A percentile compares a stretch with the other conserved stretches of the same genome.
These are phyloP conservation scores for Calonectria honghensis DNA, from an alignment of 2,329 filamentous ascomycete genomes.

Conservation along the genomic window DNA sequence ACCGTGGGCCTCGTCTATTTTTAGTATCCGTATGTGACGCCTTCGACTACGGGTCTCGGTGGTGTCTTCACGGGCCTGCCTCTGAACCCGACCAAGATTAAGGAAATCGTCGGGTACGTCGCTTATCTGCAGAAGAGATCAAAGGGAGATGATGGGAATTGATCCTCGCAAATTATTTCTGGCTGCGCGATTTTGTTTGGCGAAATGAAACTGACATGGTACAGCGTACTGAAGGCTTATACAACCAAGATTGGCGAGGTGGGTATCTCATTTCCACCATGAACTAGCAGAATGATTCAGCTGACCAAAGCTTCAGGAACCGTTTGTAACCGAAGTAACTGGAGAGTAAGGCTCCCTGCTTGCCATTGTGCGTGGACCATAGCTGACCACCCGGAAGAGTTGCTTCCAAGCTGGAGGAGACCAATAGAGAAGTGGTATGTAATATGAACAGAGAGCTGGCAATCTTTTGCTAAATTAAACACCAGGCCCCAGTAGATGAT, in stretches of 20 bases:
- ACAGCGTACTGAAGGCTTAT: conserved; percentile 4
- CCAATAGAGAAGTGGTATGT: conserved; percentile 11
- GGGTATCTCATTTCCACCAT: not conserved
- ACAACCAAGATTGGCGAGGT: conserved; percentile 7
- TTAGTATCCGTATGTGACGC: conserved; percentile 29
- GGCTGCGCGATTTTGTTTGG: not conserved
- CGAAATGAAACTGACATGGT: not conserved
- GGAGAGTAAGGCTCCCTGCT: conserved; percentile 6
- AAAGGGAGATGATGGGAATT: not conserved
- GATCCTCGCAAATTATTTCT: not conserved
- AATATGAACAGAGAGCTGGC: not conserved
- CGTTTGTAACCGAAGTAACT: conserved; percentile 18
- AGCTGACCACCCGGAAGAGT: not conserved
- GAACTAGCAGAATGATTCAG: too few relatives aligned
- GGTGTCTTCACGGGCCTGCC: conserved; percentile 30
- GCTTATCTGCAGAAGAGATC: not conserved
- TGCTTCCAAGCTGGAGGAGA: conserved; percentile 15
- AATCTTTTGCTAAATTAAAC: not conserved
- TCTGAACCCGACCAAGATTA: conserved; percentile 31
- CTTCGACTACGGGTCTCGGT: conserved; percentile 24
- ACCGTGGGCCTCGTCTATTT: not conserved
- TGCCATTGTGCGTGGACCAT: not conserved
- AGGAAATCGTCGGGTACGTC: conserved; percentile 27
- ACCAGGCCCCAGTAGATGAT: conserved; percentile 1
- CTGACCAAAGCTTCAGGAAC: not conserved